Evolutionary conservation across 495 filamentous ascomycete genomes (phyloP), one percentile per base, ranked within the genome.

Genomic region (Collariella sp.): DNA sequence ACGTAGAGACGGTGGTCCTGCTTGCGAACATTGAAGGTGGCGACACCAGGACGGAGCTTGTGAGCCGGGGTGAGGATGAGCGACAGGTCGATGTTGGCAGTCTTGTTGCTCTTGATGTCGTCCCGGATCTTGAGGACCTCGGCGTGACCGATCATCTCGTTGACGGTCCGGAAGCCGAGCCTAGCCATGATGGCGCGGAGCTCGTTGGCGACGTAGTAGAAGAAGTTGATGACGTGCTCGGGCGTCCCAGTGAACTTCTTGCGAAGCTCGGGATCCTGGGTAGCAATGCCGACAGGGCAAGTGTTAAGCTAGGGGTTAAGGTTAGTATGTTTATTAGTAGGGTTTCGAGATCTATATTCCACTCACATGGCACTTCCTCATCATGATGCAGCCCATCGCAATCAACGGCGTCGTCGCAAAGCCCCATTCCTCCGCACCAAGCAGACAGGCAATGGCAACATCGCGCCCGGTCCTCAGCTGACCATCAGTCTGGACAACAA

Each of bases 151-250:
- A 99, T 88, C 93, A 97, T 97, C 70, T 99, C 93, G 62, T 99
- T 99, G 66, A 99, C 83, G 26, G 87, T 95, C 44, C 93, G 82
- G 78, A 96, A 86, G 51, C 93, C 93, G 60, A 97, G 79, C 69
- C 87, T 91, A 26, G 93, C 91, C 93, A 99, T 97, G 72, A 99
- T 96, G 16, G 93, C 91, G 57, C 93, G 85, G 55, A 99, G 83
- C 76, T 99, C 93, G 63, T 99, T 99, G 56, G 94, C 84, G 44
- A 99, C 79, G 62, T 99, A 99, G 74, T 96, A 99, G 76, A 99
- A 99, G 79, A 97, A 99, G 77, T 99, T 99, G 71, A 99, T 99
- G 42, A 96, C 93, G 66, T 99, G 89, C 71, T 99, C 93, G 7
- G 93, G 91, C 0, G 88, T 90, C 29, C 93, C 94, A 39, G 81